Conservation (phyloP, 2,329 filamentous ascomycete species). For the Pseudogymnoascus sp. region DNA sequence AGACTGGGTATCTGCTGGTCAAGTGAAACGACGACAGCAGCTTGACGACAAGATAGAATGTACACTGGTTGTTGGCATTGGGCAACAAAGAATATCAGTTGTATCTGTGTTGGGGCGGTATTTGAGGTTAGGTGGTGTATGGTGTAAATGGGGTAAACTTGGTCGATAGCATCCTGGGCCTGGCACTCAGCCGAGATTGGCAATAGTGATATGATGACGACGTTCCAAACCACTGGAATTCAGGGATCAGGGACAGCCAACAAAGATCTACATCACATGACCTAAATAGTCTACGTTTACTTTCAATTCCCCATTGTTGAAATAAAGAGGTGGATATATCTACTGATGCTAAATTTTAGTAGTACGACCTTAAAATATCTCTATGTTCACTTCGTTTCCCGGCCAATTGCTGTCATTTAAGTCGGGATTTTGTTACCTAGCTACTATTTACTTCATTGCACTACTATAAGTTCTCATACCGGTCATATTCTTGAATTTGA, state of each 20-base stretch:
- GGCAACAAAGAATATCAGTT: neutral
- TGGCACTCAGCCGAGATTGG: slow-evolving; percentile 9
- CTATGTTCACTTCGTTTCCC: neutral
- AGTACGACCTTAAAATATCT: neutral
- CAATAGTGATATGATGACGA: slow-evolving; percentile 8
- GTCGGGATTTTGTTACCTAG: neutral
- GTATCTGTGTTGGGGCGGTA: neutral
- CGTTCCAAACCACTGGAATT: neutral
- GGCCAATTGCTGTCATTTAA: neutral
- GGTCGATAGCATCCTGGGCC: neutral
- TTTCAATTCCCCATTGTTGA: neutral
- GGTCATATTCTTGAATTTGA: neutral
- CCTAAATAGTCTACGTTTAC: neutral
- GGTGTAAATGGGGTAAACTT: slow-evolving; percentile 9
- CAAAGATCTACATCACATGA: slow-evolving; percentile 5
- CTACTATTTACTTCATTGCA: slow-evolving; percentile 2
- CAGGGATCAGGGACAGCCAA: slow-evolving; percentile 1
- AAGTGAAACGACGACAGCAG: neutral
- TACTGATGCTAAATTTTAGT: neutral
- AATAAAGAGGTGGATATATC: slow-evolving; percentile 4
- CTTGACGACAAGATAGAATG: neutral
- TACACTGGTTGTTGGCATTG: slow-evolving; percentile 2
- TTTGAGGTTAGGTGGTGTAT: neutral
- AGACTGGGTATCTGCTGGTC: neutral
- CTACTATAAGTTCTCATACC: neutral